A percentile compares a stretch with the other conserved stretches of the same genome.
phyloP scores from a whole-genome alignment of 352 stramenopile species.

The Globisporangium iwayamae region DNA sequence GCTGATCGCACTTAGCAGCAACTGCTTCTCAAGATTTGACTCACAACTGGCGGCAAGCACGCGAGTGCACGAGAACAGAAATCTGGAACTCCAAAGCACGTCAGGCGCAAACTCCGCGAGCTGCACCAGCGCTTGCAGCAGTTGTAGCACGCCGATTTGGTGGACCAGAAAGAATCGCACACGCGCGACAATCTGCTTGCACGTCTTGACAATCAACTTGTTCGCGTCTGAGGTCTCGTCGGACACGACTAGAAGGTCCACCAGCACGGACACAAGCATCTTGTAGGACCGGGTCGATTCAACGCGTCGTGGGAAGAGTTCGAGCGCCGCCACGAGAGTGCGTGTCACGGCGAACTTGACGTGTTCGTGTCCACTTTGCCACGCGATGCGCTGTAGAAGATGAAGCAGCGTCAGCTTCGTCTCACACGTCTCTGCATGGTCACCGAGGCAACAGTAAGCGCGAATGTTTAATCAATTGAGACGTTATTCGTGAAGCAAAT shows the following conservation, averaged over 20 bases:
- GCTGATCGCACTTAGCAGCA: conserved; percentile 38
- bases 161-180: conserved; percentile 25
- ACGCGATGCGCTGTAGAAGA: conserved; percentile 36
- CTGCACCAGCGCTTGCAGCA: conserved; percentile 42
- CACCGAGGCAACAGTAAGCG: neutral
- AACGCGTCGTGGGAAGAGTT: conserved; percentile 26
- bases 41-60: conserved; percentile 29
- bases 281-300: conserved; percentile 26
- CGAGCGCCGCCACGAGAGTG: conserved; percentile 33
- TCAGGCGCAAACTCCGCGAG: conserved; percentile 25
- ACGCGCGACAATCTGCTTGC: conserved; percentile 15
- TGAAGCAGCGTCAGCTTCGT: conserved; percentile 34
- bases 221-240: conserved; percentile 5
- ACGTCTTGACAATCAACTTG: conserved; percentile 9
- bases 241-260: conserved; percentile 30
- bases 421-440: conserved; percentile 17
- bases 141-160: conserved; percentile 30
- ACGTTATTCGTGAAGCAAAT: neutral
- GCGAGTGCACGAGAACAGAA: conserved; percentile 36
- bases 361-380: conserved; percentile 15
- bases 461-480: neutral
- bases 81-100: conserved; percentile 32
- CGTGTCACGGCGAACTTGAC: conserved; percentile 12
- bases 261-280: conserved; percentile 31
- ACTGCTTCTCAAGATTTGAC: conserved; percentile 30